A percentile compares a stretch with the other conserved stretches of the same genome.
Conservation (phyloP, 2,329 filamentous ascomycete genomes). For the Juglanconis sp. region DNA sequence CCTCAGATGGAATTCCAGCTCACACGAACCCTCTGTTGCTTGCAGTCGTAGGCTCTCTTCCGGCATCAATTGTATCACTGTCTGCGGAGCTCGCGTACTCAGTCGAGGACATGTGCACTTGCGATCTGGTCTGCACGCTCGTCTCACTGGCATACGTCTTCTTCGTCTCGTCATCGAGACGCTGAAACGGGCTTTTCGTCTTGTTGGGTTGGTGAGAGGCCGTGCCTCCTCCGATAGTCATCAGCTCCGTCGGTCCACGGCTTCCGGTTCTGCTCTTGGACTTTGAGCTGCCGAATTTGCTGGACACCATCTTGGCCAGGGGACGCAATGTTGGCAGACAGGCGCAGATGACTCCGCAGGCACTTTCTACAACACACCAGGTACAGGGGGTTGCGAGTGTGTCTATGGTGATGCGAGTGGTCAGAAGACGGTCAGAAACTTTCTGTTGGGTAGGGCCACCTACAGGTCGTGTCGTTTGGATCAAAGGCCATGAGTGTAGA, state of each 20-base stretch:
- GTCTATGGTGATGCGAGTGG: conserved; percentile 11
- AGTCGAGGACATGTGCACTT: background rate
- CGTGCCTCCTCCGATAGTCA: conserved; percentile 12
- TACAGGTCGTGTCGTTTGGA: conserved; percentile 23
- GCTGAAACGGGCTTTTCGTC: conserved; percentile 13
- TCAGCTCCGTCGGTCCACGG: conserved; percentile 10
- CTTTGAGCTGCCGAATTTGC: conserved; percentile 16
- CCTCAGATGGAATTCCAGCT: background rate
- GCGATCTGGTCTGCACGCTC: background rate
- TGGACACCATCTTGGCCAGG: conserved; percentile 14
- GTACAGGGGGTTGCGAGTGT: conserved; percentile 28
- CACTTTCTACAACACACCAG: conserved; percentile 32
- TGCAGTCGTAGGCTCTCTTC: background rate
- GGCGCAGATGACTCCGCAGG: conserved; percentile 37
- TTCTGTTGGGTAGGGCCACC: background rate
- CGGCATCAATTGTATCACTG: conserved; percentile 1
- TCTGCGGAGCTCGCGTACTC: conserved; percentile 8
- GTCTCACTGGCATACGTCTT: background rate
- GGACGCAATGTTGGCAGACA: conserved; percentile 43
- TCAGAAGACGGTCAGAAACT: background rate
- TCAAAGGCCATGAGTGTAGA: conserved; percentile 29
- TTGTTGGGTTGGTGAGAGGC: conserved; percentile 1
- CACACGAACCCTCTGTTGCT: conserved; percentile 4
- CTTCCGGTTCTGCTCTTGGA: background rate
- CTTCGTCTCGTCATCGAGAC: conserved; percentile 10